Conservation (phyloP, 305 asterid species). For the Fraxinus baroniana region DNA sequence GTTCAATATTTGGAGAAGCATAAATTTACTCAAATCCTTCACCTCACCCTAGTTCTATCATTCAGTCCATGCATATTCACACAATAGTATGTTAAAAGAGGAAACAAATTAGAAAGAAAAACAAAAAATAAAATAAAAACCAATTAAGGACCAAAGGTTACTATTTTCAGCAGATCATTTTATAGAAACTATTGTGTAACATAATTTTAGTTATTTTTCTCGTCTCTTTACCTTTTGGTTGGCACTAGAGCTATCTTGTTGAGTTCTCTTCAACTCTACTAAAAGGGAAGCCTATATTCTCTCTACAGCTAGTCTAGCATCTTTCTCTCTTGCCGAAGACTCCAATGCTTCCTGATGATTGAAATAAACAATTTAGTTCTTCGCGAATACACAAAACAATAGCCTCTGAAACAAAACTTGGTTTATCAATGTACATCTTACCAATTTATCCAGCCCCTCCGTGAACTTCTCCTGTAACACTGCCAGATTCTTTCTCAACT, state of each 20-base stretch:
- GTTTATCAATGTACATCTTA: conserved; percentile 21
- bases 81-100: no score
- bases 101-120: no score
- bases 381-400: neutral
- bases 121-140: no score
- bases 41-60: no score
- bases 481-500: conserved; percentile 58
- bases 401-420: neutral
- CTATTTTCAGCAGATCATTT: no score
- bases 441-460: conserved; percentile 70
- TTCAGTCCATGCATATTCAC: no score
- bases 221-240: no score
- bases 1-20: no score
- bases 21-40: no score
- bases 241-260: conserved; percentile 59
- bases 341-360: conserved; percentile 70
- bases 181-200: no score
- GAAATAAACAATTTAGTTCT: conserved; percentile 14
- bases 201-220: no score
- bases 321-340: conserved; percentile 63
- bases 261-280: conserved; percentile 73
- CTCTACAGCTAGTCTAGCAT: conserved; percentile 63
- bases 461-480: conserved; percentile 60
- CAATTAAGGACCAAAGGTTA: no score
- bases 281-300: conserved; percentile 59